Base-by-base conservation (phyloP, 1,284 basidiomycete genomes). In the Gomphus sp. region DNA sequence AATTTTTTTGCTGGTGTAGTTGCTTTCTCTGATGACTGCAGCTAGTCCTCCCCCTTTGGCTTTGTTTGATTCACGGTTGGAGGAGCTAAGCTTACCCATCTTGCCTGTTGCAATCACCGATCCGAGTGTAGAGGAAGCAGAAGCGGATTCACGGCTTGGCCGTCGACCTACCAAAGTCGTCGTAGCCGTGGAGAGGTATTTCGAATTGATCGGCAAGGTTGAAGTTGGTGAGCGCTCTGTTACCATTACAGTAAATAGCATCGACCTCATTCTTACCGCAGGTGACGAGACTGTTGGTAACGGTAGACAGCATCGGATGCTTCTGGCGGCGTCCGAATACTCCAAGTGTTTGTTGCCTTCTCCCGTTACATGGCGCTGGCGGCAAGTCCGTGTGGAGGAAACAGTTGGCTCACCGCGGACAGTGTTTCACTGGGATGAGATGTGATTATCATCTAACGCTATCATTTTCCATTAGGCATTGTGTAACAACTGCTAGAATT, bases 61-160 rank as follows among this genome's bases (percentile, higher is more conserved):
- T 14, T 47, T 89, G 25, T 89, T 89, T 64, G 87, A 89, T 65
- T 81, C 81, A 28, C 72, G 72, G 14, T 64, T 89, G n/a, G 72
- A 77, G 54, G 63, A 73, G 2, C 67, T 89, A 33, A 78, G 72
- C 61, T 72, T 88, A 3, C 85, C 87, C 0, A 71, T 87, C 10
- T 48, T 56, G 12, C 43, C 39, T 25, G 6, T 37, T 22, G 44
- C 8, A 8, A 54, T n/a, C 28, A 31, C 7, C 9, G 52, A 55
- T 31, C 16, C 52, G 39, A 11, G 28, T n/a, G 5, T 28, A 36
- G 39, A 60, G 7, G 49, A 59, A 43, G 52, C 33, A 25, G 33
- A 39, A n/a, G 33, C 41, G 1, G 49, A 33, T 22, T 22, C 22
- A 22, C 22, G 22, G 12, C 55, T 58, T 22, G 52, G 52, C 16